A percentile compares a stretch with the other conserved stretches of the same genome.
Conservation (phyloP, 2,329 filamentous ascomycete species). For the Amylocarpus encephaloides region DNA sequence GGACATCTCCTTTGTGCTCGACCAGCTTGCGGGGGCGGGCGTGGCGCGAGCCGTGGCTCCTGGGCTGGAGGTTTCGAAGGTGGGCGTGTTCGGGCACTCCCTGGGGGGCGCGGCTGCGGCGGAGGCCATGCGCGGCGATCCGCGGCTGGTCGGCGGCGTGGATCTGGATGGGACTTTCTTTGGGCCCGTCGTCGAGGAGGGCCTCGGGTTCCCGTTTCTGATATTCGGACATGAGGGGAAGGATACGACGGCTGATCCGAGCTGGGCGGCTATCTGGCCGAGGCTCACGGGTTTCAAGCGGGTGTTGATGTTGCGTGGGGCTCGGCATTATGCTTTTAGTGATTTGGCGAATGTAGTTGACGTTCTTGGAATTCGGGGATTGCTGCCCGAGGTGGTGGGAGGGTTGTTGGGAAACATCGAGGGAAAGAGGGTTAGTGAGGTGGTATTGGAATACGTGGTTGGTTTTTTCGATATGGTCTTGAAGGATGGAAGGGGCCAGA, state of each 20-base stretch:
- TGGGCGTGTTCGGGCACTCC: slow-evolving; percentile 22
- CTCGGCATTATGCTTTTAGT: slow-evolving; percentile 16
- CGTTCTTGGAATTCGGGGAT: slow-evolving; percentile 4
- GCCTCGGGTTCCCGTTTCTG: slow-evolving; percentile 29
- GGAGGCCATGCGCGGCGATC: slow-evolving; percentile 26
- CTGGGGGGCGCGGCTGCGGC: slow-evolving; percentile 32
- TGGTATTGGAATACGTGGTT: slow-evolving; percentile 21
- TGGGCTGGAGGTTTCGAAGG: slow-evolving; percentile 26
- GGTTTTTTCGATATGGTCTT: slow-evolving; percentile 22
- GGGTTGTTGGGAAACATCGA: slow-evolving; percentile 17
- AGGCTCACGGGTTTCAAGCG: slow-evolving; percentile 19
- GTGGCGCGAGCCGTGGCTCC: slow-evolving; percentile 7
- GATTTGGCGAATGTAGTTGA: slow-evolving; percentile 17
- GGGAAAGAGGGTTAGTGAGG: slow-evolving; percentile 18
- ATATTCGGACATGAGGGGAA: slow-evolving; percentile 27
- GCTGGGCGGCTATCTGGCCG: slow-evolving; percentile 16
- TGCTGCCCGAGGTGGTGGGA: slow-evolving; percentile 2
- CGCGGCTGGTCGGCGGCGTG: slow-evolving; percentile 30
- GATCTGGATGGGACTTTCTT: slow-evolving; percentile 34
- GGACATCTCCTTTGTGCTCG: slow-evolving; percentile 25
- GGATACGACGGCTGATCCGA: slow-evolving; percentile 17
- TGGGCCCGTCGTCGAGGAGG: slow-evolving; percentile 21
- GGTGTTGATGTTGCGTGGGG: slow-evolving; percentile 15
- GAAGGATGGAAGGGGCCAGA: slow-evolving; percentile 3
- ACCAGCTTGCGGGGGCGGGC: slow-evolving; percentile 13